phyloP scores from a whole-genome alignment of 306 rosid genomes.

The Acacia confusa region DNA sequence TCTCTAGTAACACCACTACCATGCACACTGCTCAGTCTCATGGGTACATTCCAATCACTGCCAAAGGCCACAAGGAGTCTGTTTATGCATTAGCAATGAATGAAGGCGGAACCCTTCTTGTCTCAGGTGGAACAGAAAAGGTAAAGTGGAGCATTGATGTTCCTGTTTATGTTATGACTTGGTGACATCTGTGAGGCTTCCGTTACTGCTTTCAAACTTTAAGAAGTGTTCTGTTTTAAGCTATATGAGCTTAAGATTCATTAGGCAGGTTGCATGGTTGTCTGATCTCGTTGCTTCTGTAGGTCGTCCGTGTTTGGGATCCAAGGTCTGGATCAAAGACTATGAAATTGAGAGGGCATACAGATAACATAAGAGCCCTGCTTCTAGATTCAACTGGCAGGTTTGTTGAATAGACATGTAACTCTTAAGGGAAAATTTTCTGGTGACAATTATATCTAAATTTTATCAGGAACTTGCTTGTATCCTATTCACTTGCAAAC shows the following conservation, averaged over 20 bases:
- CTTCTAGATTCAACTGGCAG: constrained; percentile 96
- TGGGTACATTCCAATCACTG: constrained; percentile 82
- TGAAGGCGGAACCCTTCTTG: constrained; percentile 87
- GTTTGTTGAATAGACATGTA: constrained; percentile 48
- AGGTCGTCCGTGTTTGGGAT: constrained; percentile 99
- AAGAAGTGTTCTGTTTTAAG: background rate
- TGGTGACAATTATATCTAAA: constrained; percentile 24
- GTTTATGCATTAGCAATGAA: constrained; percentile 97
- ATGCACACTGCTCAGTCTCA: constrained; percentile 70
- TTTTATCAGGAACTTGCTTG: background rate
- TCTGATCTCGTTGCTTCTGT: constrained; percentile 25
- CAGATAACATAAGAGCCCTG: constrained; percentile 91
- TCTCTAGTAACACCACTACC: constrained; percentile 79
- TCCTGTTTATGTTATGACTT: constrained; percentile 10
- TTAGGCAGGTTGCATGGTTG: constrained; percentile 15
- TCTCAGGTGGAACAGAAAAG: constrained; percentile 99
- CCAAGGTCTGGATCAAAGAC: constrained; percentile 94
- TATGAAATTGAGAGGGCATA: constrained; percentile 91
- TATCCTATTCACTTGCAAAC: background rate
- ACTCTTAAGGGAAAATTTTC: constrained; percentile 18
- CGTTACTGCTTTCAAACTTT: background rate
- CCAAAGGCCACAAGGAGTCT: constrained; percentile 99
- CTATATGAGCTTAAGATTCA: background rate
- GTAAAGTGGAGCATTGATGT: constrained; percentile 44
- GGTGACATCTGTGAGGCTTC: background rate